Base-by-base conservation (phyloP, 352 stramenopile species). In the Pythium pectinolyticum region DNA sequence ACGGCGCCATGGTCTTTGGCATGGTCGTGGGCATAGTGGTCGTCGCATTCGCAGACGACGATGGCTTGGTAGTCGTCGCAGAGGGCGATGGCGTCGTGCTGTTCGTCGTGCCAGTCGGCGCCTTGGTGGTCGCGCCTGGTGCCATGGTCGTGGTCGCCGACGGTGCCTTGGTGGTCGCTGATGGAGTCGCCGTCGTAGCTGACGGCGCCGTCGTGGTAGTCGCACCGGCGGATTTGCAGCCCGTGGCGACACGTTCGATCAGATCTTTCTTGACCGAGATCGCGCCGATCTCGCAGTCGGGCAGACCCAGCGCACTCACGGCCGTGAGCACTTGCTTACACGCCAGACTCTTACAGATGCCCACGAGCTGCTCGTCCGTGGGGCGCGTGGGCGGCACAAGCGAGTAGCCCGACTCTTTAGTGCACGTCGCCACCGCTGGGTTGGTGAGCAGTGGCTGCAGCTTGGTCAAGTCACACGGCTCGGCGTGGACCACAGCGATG, bases 331-430 rank as follows among this genome's bases (percentile, higher is more conserved):
- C 52, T 28, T 67, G 25, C 37, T 50, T 58, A 25, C 63, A 70
- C 10, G 57, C 64, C 15, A 58, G 46, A 32, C 59, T 72, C 37
- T 50, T 55, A 52, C 65, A 72, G 31, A 72, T 67, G 14, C 19
- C 46, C 3, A 22, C 31, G 41, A 72, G 58, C 37, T 67, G 58
- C 30, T 53, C 57, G 24, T 71, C 64, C 25, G 57, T 60, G 14
- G 64, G 64, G 14, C 58, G 51, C 45, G 50, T 63, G 0, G 58
- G 65, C 7, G 65, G 58, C 46, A 63, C 14, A 27, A 71, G 46
- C 14, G 15, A 32, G 58, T 72, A 64, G 27, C 41, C 37, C 11
- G 65, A 60, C 20, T 60, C 57, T 17, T 34, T 31, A 1, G 52
- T 34, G 54, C 65, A 70, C 32, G 17, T 49, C 20, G 24, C 22